Percentiles rank a stretch among this genome's conserved stretches.
These are phyloP conservation scores for Hemileccinum impolitum DNA, from an alignment of 768 basidiomycete species.

Conservation along the genomic window DNA sequence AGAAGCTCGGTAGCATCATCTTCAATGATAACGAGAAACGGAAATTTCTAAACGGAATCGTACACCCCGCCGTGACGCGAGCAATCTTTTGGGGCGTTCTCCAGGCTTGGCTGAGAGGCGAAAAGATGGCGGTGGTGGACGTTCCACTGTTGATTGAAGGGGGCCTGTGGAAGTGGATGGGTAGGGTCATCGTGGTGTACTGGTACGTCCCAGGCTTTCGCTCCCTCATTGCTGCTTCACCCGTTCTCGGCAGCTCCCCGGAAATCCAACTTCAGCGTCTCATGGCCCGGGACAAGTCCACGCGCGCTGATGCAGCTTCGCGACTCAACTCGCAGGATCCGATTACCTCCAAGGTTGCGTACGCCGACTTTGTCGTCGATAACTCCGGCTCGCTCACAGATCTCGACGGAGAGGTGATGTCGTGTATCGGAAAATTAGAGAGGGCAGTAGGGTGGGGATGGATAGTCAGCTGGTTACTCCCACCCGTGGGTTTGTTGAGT, in stretches of 20 bases:
- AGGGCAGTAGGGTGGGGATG: slow-evolving; percentile 54
- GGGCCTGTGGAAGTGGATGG: slow-evolving; percentile 80
- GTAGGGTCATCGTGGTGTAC: slow-evolving; percentile 83
- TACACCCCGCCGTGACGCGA: slow-evolving; percentile 86
- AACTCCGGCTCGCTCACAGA: slow-evolving; percentile 79
- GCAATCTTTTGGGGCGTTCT: slow-evolving; percentile 72
- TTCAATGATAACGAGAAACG: slow-evolving; percentile 77
- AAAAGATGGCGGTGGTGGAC: slow-evolving; percentile 80
- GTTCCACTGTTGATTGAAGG: slow-evolving; percentile 92
- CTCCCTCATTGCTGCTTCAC: background rate
- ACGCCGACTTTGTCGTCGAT: slow-evolving; percentile 84
- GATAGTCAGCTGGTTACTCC: slow-evolving; percentile 60
- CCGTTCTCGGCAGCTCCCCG: slow-evolving; percentile 52
- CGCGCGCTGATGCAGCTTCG: slow-evolving; percentile 62
- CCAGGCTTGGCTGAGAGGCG: slow-evolving; percentile 70
- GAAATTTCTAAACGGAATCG: slow-evolving; percentile 72
- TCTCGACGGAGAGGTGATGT: slow-evolving; percentile 45
- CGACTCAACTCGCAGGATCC: slow-evolving; percentile 81
- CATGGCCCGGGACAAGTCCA: slow-evolving; percentile 67
- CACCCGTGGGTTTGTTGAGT: slow-evolving; percentile 50
- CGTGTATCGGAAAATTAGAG: slow-evolving; percentile 42
- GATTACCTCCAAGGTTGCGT: slow-evolving; percentile 73
- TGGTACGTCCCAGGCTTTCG: slow-evolving; percentile 53
- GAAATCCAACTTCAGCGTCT: slow-evolving; percentile 84
- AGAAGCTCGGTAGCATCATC: slow-evolving; percentile 78